phyloP scores from a whole-genome alignment of 2,329 filamentous ascomycete species.

The Pleoardoris graminearum region DNA sequence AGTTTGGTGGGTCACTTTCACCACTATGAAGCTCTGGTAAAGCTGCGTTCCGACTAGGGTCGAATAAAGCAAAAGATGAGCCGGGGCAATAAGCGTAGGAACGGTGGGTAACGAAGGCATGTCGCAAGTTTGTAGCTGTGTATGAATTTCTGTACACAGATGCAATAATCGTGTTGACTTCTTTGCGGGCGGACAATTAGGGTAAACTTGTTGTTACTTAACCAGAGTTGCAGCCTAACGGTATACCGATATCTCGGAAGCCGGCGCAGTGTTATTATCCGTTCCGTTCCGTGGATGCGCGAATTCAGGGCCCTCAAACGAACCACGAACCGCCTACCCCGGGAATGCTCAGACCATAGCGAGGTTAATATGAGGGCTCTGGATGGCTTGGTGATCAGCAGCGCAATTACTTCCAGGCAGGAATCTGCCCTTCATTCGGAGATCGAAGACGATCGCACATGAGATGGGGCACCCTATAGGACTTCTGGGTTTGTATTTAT shows the following conservation, averaged over 20 bases:
- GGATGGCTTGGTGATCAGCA: constrained; percentile 12
- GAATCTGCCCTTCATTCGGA: constrained; percentile 14
- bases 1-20: constrained; percentile 43
- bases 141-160: neutral
- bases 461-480: constrained; percentile 21
- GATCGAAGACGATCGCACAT: constrained; percentile 18
- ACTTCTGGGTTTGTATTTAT: constrained; percentile 20
- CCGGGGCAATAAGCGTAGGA: constrained; percentile 23
- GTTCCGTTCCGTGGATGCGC: neutral
- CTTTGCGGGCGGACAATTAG: neutral
- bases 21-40: constrained; percentile 48
- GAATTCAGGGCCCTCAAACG: too few species aligned
- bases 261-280: neutral
- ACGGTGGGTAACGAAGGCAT: constrained; percentile 11
- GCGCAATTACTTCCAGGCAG: constrained; percentile 17
- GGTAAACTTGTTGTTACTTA: neutral
- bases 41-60: constrained; percentile 47
- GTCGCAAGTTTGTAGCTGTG: neutral
- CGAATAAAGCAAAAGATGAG: constrained; percentile 47
- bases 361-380: neutral
- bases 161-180: neutral
- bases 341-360: too few species aligned
- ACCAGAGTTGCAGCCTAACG: constrained; percentile 2
- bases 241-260: neutral
- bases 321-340: too few species aligned